These are phyloP conservation scores for Didymella pinodella DNA, from an alignment of 2,329 filamentous ascomycete genomes.

Conservation along the genomic window DNA sequence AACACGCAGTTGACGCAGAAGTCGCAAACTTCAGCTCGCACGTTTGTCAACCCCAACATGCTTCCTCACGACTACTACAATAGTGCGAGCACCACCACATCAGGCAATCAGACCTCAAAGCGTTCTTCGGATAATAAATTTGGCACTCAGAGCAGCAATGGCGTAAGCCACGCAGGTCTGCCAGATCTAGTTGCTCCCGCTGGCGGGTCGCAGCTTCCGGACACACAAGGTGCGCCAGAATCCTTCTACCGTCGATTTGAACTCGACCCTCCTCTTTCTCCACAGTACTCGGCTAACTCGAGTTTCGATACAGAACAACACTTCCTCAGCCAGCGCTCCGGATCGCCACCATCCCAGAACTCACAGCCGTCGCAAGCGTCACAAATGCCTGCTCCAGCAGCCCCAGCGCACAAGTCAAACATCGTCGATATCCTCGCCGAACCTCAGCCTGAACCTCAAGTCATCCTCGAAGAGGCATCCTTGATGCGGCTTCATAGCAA, in stretches of 20 bases:
- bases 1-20: slow-evolving; percentile 58
- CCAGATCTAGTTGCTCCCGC: slow-evolving; percentile 64
- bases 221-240: slow-evolving; percentile 65
- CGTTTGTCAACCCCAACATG: slow-evolving; percentile 65
- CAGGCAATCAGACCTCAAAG: slow-evolving; percentile 80
- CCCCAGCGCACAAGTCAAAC: slow-evolving; percentile 46
- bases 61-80: slow-evolving; percentile 73
- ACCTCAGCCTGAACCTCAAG: slow-evolving; percentile 37
- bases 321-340: slow-evolving; percentile 48
- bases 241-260: slow-evolving; percentile 28
- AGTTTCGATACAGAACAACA: slow-evolving; percentile 38
- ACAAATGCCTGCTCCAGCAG: slow-evolving; percentile 49
- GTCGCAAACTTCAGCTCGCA: slow-evolving; percentile 71
- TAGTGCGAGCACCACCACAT: slow-evolving; percentile 87
- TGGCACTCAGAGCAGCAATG: slow-evolving; percentile 76
- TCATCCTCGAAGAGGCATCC: slow-evolving; percentile 59
- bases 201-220: slow-evolving; percentile 67
- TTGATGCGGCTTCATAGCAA: slow-evolving; percentile 67
- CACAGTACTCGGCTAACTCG: slow-evolving; percentile 28
- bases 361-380: slow-evolving; percentile 38
- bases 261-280: slow-evolving; percentile 20
- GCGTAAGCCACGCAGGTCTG: slow-evolving; percentile 58
- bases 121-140: slow-evolving; percentile 76
- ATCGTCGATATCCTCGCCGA: slow-evolving; percentile 56
- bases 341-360: slow-evolving; percentile 49